A percentile compares a stretch with the other conserved stretches of the same genome.
Evolutionary conservation across 116 monocot genomes (phyloP).

Genomic region (Cymodocea nodosa): DNA sequence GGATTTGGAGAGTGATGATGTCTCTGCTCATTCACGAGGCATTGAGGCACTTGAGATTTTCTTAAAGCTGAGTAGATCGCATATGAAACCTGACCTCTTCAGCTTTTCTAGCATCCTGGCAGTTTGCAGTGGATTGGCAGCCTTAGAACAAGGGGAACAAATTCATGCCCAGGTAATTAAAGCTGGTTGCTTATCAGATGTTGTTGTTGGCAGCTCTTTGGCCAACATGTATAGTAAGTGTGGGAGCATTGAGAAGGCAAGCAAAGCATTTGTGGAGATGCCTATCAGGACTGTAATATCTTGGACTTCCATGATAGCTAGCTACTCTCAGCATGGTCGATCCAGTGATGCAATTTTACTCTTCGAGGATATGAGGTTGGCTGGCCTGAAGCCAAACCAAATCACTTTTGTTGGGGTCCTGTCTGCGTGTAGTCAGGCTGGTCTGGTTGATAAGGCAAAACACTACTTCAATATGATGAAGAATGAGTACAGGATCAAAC

Average conservation of each 20-base stretch:
- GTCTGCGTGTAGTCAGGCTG: conserved; percentile 78
- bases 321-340: conserved; percentile 73
- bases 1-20: conserved; percentile 21
- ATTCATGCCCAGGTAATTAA: conserved; percentile 73
- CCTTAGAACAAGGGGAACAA: conserved; percentile 68
- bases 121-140: conserved; percentile 60
- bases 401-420: conserved; percentile 78
- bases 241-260: conserved; percentile 57
- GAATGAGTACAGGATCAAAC: conserved; percentile 58
- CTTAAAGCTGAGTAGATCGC: conserved; percentile 32
- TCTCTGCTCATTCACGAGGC: conserved; percentile 29
- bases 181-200: conserved; percentile 58
- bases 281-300: conserved; percentile 54
- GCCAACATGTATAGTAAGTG: conserved; percentile 92
- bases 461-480: conserved; percentile 76
- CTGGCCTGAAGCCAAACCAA: conserved; percentile 57
- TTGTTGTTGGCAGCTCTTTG: conserved; percentile 62
- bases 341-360: conserved; percentile 52
- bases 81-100: conserved; percentile 57
- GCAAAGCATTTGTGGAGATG: conserved; percentile 79
- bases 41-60: conserved; percentile 57
- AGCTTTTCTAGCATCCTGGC: conserved; percentile 59
- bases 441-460: conserved; percentile 62
- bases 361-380: conserved; percentile 80
- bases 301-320: conserved; percentile 85